phyloP scores from a whole-genome alignment of 1,139 yeast genomes.

The Scheffersomyces segobiensis region DNA sequence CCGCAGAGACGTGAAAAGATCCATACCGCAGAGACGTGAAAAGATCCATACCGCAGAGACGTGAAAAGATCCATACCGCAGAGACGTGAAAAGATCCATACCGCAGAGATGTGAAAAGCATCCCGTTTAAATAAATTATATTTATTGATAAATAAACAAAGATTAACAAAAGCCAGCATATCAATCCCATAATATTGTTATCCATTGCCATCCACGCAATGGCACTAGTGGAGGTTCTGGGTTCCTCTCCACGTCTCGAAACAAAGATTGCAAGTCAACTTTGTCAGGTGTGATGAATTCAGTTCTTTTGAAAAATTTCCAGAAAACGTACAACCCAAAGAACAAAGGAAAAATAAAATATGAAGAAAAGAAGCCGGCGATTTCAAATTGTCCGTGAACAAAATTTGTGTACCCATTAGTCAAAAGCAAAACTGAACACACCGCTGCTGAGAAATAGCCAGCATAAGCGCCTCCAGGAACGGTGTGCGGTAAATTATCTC shows the following conservation, averaged over 20 bases:
- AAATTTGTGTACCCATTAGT: conserved; percentile 44
- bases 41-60: no score
- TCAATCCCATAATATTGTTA: conserved; percentile 26
- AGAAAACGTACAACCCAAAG: conserved; percentile 23
- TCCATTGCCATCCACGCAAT: conserved; percentile 25
- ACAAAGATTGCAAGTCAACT: conserved; percentile 32
- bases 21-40: no score
- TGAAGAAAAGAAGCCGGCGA: conserved; percentile 35
- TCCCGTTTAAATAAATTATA: no score
- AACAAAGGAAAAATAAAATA: conserved; percentile 38
- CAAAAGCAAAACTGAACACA: conserved; percentile 30
- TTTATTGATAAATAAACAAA: no score
- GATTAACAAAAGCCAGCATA: no score
- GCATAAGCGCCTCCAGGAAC: conserved; percentile 25
- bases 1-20: no score
- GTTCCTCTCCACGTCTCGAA: conserved; percentile 33
- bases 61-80: no score
- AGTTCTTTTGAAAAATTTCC: conserved; percentile 29
- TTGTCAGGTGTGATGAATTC: conserved; percentile 27
- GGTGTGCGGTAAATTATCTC: conserved; percentile 35
- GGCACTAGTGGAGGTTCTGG: conserved; percentile 37
- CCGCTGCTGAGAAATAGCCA: conserved; percentile 37
- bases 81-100: no score
- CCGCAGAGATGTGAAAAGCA: no score
- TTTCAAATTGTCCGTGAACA: conserved; percentile 32